phyloP scores from a whole-genome alignment of 129 eudicot genomes.

The Oenanthe sinensis region DNA sequence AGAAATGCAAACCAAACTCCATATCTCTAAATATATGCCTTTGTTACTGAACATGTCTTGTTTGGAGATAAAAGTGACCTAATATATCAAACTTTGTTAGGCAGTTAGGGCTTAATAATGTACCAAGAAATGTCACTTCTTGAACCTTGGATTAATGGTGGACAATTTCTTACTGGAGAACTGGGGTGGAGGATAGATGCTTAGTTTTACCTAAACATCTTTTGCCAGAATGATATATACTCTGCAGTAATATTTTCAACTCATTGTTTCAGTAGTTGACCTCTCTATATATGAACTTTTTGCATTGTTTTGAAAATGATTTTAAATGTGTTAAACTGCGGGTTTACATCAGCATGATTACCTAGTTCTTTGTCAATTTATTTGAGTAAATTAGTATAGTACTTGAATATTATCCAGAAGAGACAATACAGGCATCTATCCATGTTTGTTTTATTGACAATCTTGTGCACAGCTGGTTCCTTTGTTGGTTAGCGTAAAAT shows the following conservation, averaged over 20 bases:
- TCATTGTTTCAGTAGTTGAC: background rate
- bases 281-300: background rate
- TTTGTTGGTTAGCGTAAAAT: background rate
- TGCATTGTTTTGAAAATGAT: background rate
- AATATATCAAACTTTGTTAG: background rate
- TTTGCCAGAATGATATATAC: background rate
- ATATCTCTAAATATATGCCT: no score
- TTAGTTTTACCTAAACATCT: background rate
- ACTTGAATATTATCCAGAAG: background rate
- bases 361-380: background rate
- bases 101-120: background rate
- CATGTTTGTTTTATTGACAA: background rate
- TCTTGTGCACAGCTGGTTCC: background rate
- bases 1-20: no score
- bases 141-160: background rate
- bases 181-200: background rate
- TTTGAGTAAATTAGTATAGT: background rate
- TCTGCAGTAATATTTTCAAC: background rate
- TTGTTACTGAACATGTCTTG: no score
- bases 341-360: background rate
- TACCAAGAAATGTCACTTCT: background rate
- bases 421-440: background rate
- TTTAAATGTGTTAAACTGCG: background rate
- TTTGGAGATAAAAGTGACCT: no score
- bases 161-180: background rate